Percentiles rank a stretch among this genome's conserved stretches.
These are phyloP conservation scores for Lactarius evosmus DNA, from an alignment of 768 basidiomycete species.

Conservation along the genomic window DNA sequence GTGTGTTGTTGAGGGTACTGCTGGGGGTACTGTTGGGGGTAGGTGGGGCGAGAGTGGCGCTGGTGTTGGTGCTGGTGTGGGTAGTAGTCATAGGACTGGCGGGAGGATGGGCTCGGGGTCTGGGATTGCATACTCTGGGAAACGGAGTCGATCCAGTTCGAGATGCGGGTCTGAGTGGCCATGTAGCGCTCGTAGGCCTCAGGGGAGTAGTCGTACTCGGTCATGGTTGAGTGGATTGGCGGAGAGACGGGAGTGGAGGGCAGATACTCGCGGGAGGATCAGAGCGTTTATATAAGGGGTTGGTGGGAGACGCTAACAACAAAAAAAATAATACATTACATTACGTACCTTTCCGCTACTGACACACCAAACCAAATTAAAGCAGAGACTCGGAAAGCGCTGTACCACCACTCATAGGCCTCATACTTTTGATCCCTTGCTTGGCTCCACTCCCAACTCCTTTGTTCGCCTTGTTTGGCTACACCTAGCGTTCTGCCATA, in stretches of 20 bases:
- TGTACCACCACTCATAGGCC: too few species aligned
- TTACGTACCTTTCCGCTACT: background rate
- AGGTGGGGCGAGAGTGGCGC: constrained; percentile 15
- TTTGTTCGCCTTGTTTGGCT: background rate
- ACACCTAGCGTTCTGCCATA: background rate
- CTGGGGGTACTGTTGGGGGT: constrained; percentile 4
- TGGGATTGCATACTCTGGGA: constrained; percentile 36
- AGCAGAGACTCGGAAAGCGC: too few species aligned
- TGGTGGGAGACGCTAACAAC: background rate
- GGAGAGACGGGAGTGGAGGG: background rate
- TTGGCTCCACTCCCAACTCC: background rate
- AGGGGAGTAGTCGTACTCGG: constrained; percentile 60
- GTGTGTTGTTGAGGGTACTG: background rate
- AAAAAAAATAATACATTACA: background rate
- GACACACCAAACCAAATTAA: too few species aligned
- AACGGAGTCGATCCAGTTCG: constrained; percentile 44
- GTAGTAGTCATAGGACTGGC: background rate
- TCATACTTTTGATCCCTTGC: background rate
- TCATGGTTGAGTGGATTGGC: constrained; percentile 39
- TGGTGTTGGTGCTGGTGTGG: background rate
- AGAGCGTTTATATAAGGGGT: background rate
- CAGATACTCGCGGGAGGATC: too few species aligned
- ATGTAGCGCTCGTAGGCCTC: constrained; percentile 48
- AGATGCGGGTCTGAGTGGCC: constrained; percentile 47
- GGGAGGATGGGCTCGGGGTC: constrained; percentile 6